Evolutionary conservation across 768 basidiomycete species (phyloP).

Genomic region (Mrakia blollopis): DNA sequence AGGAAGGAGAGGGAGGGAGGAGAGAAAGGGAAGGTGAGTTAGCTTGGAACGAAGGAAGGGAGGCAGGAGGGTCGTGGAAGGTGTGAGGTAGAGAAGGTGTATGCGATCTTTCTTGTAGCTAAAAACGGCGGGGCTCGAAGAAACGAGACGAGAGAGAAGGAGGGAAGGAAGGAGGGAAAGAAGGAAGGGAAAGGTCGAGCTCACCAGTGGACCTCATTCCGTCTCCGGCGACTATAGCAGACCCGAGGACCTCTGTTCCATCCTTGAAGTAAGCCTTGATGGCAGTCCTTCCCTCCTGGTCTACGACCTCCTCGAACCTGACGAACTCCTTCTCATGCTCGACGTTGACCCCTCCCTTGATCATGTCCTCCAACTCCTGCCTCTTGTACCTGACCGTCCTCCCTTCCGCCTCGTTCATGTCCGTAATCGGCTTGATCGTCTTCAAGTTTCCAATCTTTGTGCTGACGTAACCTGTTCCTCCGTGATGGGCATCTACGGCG

Average conservation of each 20-base stretch:
- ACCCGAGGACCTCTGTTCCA: slow-evolving; percentile 13
- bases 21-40: not conserved
- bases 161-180: not conserved
- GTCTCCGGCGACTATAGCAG: slow-evolving; percentile 26
- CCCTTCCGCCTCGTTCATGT: slow-evolving; percentile 36
- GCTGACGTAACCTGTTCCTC: slow-evolving; percentile 19
- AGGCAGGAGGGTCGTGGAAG: no score
- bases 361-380: slow-evolving; percentile 1
- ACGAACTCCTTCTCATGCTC: slow-evolving; percentile 18
- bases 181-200: not conserved
- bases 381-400: slow-evolving; percentile 8
- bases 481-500: slow-evolving; percentile 22
- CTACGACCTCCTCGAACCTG: slow-evolving; percentile 18
- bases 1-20: not conserved
- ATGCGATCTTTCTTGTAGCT: not conserved
- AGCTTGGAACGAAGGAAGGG: not conserved
- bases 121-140: no score
- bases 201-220: slow-evolving; percentile 24
- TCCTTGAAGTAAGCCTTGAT: slow-evolving; percentile 24
- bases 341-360: slow-evolving; percentile 1
- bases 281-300: slow-evolving; percentile 14
- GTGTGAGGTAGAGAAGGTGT: no score
- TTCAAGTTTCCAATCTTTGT: not conserved
- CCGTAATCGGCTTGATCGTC: slow-evolving; percentile 36
- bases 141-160: not conserved